These are phyloP conservation scores for Phytophthora megakarya DNA, from an alignment of 352 stramenopile species.

Conservation along the genomic window DNA sequence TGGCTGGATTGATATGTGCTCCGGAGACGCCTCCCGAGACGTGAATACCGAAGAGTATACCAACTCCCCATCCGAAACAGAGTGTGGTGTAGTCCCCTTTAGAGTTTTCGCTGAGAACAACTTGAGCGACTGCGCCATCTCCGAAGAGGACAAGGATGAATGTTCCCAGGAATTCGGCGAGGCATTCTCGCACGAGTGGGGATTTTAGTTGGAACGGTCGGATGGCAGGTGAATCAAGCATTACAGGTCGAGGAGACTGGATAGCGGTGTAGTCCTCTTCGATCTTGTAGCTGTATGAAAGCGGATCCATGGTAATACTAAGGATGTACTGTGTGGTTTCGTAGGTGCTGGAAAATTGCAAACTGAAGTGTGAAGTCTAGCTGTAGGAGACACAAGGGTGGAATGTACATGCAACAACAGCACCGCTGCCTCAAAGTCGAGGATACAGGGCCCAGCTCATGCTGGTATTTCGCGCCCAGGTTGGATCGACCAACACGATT, in stretches of 20 bases:
- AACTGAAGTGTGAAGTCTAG: conserved; percentile 11
- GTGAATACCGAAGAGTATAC: conserved; percentile 67
- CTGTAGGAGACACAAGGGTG: not conserved
- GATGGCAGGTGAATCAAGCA: conserved; percentile 3
- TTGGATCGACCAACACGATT: conserved; percentile 10
- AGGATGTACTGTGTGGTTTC: not conserved
- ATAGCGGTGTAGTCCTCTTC: conserved; percentile 26
- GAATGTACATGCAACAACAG: not conserved
- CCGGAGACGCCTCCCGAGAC: conserved; percentile 46
- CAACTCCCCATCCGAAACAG: conserved; percentile 62
- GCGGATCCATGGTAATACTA: conserved; percentile 17
- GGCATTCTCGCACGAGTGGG: conserved; percentile 51
- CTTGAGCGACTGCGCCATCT: conserved; percentile 64
- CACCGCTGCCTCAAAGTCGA: not conserved
- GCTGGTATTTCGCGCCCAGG: conserved; percentile 10
- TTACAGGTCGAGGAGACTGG: conserved; percentile 16
- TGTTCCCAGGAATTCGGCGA: conserved; percentile 68
- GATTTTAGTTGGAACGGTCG: conserved; percentile 26
- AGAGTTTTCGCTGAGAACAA: conserved; percentile 44
- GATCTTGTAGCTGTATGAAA: conserved; percentile 33
- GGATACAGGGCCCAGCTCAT: not conserved
- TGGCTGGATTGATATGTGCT: conserved; percentile 62
- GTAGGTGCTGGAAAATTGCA: conserved; percentile 19
- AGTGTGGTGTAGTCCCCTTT: conserved; percentile 68
- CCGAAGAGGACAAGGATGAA: conserved; percentile 66